Base-by-base conservation (phyloP, 1,284 basidiomycete genomes). In the Papiliotrema nemorosa region DNA sequence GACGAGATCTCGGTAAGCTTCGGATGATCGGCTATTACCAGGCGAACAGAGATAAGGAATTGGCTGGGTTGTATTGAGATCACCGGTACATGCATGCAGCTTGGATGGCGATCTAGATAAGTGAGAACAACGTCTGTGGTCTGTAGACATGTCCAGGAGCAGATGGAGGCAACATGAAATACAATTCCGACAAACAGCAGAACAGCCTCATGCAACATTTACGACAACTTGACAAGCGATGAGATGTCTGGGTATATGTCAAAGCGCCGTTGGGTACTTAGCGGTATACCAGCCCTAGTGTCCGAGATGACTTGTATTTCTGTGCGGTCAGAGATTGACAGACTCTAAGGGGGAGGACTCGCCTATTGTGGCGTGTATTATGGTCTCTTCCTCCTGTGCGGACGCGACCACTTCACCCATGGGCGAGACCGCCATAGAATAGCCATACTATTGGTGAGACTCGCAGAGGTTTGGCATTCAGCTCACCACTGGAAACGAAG, bases 361-460 rank as follows among this genome's bases (percentile, higher is more conserved):
- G 87, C 88, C 87, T 48, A 93, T 84, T 46, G 84, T 78, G 1
- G 80, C 82, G 62, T 83, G 84, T 5, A 91, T 64, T 52, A 93
- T 89, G 29, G 81, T 79, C 73, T 94, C 89, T 1, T 77, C 78
- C 53, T 90, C 85, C 16, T 78, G 79, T 9, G 87, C 83, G 63
- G 89, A 84, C 1, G 76, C 79, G 2, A 91, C 73, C 22, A 91
- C 80, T 50, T 80, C 79, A 12, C 84, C 91, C 87, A 85, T 84
- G 9, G 90, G 90, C 70, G 91, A 86, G 3, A 89, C 84, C 13
- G 89, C 78, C 81, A 88, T 84, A 2, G 86, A 87, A 68, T 89
- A 87, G 1, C 88, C 90, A 82, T 86, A 92, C 84, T 88, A 62
- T 40, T 29, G 38, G 29, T 46, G 31, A 46, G 34, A 18, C 29